These are phyloP conservation scores for Cenchrus americanus DNA, from an alignment of 176 grass and related monocot genomes.

Conservation along the genomic window DNA sequence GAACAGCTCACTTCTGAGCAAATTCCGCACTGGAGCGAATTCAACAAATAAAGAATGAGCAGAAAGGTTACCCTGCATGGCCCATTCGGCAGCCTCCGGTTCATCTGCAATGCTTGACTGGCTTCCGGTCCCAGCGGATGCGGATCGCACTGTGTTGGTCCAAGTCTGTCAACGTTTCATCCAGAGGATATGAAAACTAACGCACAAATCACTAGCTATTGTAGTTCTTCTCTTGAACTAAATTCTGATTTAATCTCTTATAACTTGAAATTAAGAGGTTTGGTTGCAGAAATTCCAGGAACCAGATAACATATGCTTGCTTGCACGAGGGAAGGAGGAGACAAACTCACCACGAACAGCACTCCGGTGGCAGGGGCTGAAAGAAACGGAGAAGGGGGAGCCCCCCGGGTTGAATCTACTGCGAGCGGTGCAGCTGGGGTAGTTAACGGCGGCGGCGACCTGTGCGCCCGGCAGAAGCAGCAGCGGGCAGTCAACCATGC, in stretches of 20 bases:
- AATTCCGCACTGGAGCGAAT: no score
- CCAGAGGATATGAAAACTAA: conserved; percentile 48
- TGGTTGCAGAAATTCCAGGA: background rate
- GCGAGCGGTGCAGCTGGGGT: background rate
- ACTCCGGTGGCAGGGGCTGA: background rate
- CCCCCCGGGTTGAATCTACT: background rate
- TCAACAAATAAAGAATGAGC: background rate
- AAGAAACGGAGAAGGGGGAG: conserved; percentile 7
- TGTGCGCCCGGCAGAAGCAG: conserved; percentile 36
- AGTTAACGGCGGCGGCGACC: background rate
- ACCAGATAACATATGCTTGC: background rate
- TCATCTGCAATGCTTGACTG: conserved; percentile 64
- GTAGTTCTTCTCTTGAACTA: background rate
- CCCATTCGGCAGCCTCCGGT: conserved; percentile 76
- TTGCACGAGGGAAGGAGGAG: background rate
- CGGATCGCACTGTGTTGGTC: conserved; percentile 61
- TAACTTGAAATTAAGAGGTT: background rate
- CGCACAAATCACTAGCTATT: conserved; percentile 8
- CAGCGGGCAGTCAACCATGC: conserved; percentile 47
- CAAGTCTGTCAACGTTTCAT: conserved; percentile 55
- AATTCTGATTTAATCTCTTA: background rate
- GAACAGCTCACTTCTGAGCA: no score
- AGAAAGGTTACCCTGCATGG: conserved; percentile 74
- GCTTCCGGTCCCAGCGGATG: conserved; percentile 55
- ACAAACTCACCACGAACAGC: conserved; percentile 26